Evolutionary conservation across 2,329 filamentous ascomycete species (phyloP).

Genomic region (Nemania sp.): DNA sequence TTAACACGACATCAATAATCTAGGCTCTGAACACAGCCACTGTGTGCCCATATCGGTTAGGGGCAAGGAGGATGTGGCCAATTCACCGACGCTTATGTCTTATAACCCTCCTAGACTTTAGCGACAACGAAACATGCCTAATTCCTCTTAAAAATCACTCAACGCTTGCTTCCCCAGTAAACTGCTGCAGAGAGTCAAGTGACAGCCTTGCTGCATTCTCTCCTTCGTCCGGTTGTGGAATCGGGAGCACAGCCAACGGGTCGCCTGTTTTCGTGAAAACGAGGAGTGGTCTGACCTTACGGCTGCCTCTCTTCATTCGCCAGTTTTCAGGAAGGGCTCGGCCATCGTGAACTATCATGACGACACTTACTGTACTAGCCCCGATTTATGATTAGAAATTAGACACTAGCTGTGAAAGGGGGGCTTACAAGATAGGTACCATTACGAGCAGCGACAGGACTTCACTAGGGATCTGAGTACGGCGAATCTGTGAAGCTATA

Average conservation of each 20-base stretch:
- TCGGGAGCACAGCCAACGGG: slow-evolving; percentile 13
- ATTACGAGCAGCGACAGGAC: not conserved
- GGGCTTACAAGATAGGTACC: not conserved
- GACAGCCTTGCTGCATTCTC: slow-evolving; percentile 9
- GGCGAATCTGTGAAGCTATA: not conserved
- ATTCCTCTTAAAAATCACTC: not conserved
- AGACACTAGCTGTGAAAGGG: not conserved
- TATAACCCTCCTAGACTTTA: too few species aligned
- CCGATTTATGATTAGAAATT: not conserved
- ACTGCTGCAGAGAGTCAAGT: slow-evolving; percentile 17
- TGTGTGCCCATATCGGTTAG: too few species aligned
- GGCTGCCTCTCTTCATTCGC: slow-evolving; percentile 16
- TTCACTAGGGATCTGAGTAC: not conserved
- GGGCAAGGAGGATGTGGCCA: too few species aligned
- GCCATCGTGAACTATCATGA: not conserved
- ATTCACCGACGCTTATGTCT: too few species aligned
- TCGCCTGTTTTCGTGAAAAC: slow-evolving; percentile 15
- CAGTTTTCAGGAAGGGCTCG: not conserved
- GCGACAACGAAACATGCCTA: too few species aligned
- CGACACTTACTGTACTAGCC: not conserved
- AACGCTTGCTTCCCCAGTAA: not conserved
- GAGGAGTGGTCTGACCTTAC: slow-evolving; percentile 13
- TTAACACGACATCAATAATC: too few species aligned
- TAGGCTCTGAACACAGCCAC: too few species aligned
- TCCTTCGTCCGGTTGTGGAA: not conserved